These are phyloP conservation scores for Pilaira anomala DNA, from an alignment of 192 early-diverging fungal species.

Conservation along the genomic window DNA sequence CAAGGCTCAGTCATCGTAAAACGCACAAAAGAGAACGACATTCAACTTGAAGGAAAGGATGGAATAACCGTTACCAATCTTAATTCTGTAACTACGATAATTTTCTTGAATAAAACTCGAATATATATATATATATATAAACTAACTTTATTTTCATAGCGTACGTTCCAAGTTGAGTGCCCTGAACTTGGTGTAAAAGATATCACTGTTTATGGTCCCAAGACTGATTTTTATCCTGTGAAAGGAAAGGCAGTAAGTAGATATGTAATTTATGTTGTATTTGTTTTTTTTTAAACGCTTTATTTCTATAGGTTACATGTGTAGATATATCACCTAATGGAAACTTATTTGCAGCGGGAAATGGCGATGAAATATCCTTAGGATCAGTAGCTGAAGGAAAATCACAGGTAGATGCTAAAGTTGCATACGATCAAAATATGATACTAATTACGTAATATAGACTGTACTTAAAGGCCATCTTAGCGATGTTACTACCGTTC, in stretches of 20 bases:
- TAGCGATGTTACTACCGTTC: slow-evolving; percentile 61
- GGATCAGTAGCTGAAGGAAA: slow-evolving; percentile 39
- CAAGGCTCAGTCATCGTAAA: slow-evolving; percentile 43
- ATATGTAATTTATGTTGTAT: background rate
- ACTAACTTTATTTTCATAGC: slow-evolving; percentile 26
- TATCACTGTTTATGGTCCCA: slow-evolving; percentile 40
- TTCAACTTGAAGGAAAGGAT: slow-evolving; percentile 38
- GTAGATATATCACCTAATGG: slow-evolving; percentile 51
- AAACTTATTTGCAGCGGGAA: slow-evolving; percentile 42
- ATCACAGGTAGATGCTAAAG: slow-evolving; percentile 31
- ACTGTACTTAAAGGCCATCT: slow-evolving; percentile 58
- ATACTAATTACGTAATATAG: slow-evolving; percentile 17
- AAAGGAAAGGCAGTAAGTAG: slow-evolving; percentile 12
- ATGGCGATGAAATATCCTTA: slow-evolving; percentile 37
- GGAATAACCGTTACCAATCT: slow-evolving; percentile 38
- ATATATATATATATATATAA: background rate
- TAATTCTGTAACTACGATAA: slow-evolving; percentile 42
- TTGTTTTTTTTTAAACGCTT: background rate
- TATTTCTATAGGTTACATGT: slow-evolving; percentile 29
- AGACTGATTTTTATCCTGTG: slow-evolving; percentile 16
- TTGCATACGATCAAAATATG: background rate
- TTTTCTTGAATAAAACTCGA: background rate
- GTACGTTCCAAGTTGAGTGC: slow-evolving; percentile 41
- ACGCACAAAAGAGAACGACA: background rate
- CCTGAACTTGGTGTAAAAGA: slow-evolving; percentile 27